Percentiles rank a stretch among this genome's conserved stretches.
Evolutionary conservation across 768 basidiomycete species (phyloP).

Genomic region (Tricholoma terreum): DNA sequence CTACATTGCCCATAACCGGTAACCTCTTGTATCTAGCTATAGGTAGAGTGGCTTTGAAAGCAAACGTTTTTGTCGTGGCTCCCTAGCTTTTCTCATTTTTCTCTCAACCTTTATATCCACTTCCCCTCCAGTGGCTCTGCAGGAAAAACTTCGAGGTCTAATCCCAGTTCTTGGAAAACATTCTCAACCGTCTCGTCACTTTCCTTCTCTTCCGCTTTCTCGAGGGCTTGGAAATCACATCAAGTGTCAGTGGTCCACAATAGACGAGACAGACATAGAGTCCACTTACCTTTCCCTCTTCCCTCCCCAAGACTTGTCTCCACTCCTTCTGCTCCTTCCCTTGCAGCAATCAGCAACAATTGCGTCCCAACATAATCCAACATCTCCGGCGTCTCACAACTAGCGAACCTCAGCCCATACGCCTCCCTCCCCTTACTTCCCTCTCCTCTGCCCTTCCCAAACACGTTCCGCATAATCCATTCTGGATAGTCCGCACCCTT

Average conservation of each 20-base stretch:
- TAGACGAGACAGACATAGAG: background rate
- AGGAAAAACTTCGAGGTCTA: conserved; percentile 39
- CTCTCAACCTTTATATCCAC: conserved; percentile 37
- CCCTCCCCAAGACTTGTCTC: conserved; percentile 50
- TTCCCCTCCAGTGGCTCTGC: conserved; percentile 47
- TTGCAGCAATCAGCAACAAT: conserved; percentile 51
- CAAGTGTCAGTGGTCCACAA: background rate
- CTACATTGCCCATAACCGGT: no score
- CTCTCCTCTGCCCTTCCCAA: conserved; percentile 35
- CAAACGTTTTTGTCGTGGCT: no score
- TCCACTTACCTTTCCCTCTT: conserved; percentile 44
- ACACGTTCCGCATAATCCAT: conserved; percentile 45
- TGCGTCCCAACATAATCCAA: conserved; percentile 55
- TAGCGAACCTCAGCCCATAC: conserved; percentile 50
- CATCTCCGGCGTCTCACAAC: conserved; percentile 47
- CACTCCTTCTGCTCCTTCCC: conserved; percentile 44
- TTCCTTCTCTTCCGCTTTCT: conserved; percentile 37
- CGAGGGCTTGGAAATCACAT: conserved; percentile 31
- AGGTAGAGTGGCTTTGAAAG: no score
- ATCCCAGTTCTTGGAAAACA: conserved; percentile 44
- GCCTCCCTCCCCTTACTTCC: conserved; percentile 24
- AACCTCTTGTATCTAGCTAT: no score
- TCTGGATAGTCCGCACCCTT: conserved; percentile 45
- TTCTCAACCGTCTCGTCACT: conserved; percentile 35
- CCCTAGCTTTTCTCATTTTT: no score